Evolutionary conservation across 345 rosid species (phyloP), one percentile per base, ranked within the genome.

Genomic region (Limnanthes douglasii): DNA sequence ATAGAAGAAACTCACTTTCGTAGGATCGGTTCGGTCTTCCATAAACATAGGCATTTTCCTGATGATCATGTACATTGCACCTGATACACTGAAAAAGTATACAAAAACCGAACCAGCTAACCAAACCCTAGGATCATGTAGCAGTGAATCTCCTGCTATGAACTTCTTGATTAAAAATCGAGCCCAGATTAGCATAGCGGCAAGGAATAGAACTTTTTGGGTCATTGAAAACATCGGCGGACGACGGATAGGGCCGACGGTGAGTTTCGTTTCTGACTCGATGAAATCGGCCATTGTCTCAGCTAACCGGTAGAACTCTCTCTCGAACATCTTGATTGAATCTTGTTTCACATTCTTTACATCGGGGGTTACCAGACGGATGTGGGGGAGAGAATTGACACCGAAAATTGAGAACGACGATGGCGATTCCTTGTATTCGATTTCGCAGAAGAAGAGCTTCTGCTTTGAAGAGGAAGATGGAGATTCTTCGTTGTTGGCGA

Each of bases 381-480:
- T 61, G 56, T 75, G 83, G 6, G 97, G 96, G 12, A 82, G 56
- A 3, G 86, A 36, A 18, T 75, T 49, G 67, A 82, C 80, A 34
- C 59, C 68, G 53, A 86, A 82, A 24, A 44, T 64, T n/a, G 41
- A 37, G 60, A 86, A 86, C 10, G 75, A 51, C 11, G 88, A 41
- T 8, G 73, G 74, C 0, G 97, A 65, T 2, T 78, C 69, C 12
- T 54, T 38, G 53, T 75, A 71, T 20, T 82, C 90, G 52, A 86
- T 58, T 13, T 73, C 77, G 51, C 85, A 73, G 75, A 86, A 78
- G 82, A 86, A 86, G 45, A 86, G 75, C 43, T 63, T 73, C 11
- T 18, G 14, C n/a, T n/a, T n/a, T n/a, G n/a, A n/a, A n/a, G n/a
- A n/a, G n/a, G n/a, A n/a, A 15, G 9, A 31, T 22, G 39, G 5